These are phyloP conservation scores for Pseudozyma pruni DNA, from an alignment of 1,284 basidiomycete genomes.

Conservation along the genomic window DNA sequence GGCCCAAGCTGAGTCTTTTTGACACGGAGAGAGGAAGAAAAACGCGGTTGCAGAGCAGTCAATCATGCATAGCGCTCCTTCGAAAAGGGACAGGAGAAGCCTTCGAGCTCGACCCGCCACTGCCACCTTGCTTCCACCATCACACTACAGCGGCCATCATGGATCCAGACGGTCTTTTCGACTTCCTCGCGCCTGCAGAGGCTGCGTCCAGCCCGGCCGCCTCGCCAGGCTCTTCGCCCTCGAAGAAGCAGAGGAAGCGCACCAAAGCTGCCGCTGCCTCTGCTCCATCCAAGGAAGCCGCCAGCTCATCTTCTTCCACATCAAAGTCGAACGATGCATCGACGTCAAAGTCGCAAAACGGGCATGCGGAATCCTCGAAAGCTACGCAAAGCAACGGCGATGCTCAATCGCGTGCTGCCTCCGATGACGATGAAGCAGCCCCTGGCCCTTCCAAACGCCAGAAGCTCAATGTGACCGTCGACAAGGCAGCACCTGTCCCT, in stretches of 20 bases:
- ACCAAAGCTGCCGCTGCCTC: conserved; percentile 27
- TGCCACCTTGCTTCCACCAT: conserved; percentile 6
- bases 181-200: conserved; percentile 44
- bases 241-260: conserved; percentile 48
- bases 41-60: conserved; percentile 13
- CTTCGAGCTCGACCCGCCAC: not conserved
- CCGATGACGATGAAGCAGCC: conserved; percentile 19
- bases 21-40: not conserved
- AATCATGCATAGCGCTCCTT: not conserved
- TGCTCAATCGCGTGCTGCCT: conserved; percentile 3
- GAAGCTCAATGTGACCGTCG: conserved; percentile 11
- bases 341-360: conserved; percentile 2
- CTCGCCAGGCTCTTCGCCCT: conserved; percentile 29
- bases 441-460: conserved; percentile 46
- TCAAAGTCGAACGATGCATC: conserved; percentile 1
- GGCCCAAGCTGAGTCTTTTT: conserved; percentile 10
- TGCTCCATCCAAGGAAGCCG: conserved; percentile 10
- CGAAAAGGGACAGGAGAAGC: not conserved
- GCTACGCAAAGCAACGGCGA: conserved; percentile 3
- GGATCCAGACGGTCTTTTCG: conserved; percentile 55
- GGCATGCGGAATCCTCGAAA: not conserved
- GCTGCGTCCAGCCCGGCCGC: conserved; percentile 27
- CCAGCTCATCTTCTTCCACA: not conserved
- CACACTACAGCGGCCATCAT: conserved; percentile 5
- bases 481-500: conserved; percentile 35